Percentiles rank a stretch among this genome's conserved stretches.
Evolutionary conservation across 2,329 filamentous ascomycete genomes (phyloP).

Genomic region (Calonectria henricotiae): DNA sequence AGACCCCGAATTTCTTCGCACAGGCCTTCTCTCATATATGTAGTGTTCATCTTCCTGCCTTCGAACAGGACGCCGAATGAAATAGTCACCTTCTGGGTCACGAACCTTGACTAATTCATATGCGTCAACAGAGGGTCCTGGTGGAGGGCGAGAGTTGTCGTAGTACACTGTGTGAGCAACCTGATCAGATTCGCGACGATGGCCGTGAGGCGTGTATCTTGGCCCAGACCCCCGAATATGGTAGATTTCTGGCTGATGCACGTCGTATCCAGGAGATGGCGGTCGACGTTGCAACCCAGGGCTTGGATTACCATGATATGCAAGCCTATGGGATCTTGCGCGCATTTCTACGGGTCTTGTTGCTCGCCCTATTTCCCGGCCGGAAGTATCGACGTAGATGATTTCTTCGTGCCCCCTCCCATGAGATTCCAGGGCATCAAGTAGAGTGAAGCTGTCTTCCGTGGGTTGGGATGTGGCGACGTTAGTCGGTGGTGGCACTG

Average conservation of each 20-base stretch:
- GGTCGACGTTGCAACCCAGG: conserved; percentile 26
- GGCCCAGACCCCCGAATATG: conserved; percentile 34
- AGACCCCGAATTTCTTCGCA: conserved; percentile 34
- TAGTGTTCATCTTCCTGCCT: conserved; percentile 52
- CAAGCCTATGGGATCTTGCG: conserved; percentile 34
- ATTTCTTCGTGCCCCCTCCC: conserved; percentile 45
- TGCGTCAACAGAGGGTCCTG: conserved; percentile 49
- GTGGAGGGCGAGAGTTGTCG: conserved; percentile 32
- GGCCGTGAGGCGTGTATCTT: conserved; percentile 35
- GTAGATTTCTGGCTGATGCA: conserved; percentile 33
- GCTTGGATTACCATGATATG: conserved; percentile 27
- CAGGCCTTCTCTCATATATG: conserved; percentile 44
- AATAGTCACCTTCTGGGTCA: conserved; percentile 65
- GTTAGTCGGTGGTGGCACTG: not conserved
- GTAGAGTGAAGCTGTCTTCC: conserved; percentile 21
- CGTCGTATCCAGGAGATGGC: conserved; percentile 36
- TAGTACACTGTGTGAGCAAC: conserved; percentile 35
- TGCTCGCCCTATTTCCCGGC: conserved; percentile 48
- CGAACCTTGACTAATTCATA: conserved; percentile 66
- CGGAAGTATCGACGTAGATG: conserved; percentile 50
- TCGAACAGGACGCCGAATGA: conserved; percentile 62
- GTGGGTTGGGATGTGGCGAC: not conserved
- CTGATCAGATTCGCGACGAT: conserved; percentile 33
- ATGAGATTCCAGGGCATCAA: conserved; percentile 27
- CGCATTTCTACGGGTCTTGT: conserved; percentile 43